phyloP scores from a whole-genome alignment of 2,329 filamentous ascomycete species.

The Arthrobotrys sphaeroides region DNA sequence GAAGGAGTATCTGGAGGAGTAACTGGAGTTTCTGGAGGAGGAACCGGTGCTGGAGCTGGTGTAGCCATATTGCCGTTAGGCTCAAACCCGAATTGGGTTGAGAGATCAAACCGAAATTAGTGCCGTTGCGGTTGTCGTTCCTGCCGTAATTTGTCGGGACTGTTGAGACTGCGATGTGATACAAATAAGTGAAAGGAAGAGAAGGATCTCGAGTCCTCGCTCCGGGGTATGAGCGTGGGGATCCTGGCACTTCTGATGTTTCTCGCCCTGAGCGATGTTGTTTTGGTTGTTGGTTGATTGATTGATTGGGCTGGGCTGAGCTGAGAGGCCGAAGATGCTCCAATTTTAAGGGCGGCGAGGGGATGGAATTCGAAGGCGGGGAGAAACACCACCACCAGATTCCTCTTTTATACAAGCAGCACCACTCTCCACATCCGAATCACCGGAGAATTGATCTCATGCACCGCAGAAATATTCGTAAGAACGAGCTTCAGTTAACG shows the following conservation, averaged over 20 bases:
- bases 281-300: neutral
- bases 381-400: constrained; percentile 3
- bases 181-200: neutral
- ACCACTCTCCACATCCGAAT: constrained; percentile 1
- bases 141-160: constrained; percentile 4
- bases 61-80: constrained; percentile 41
- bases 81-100: constrained; percentile 41
- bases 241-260: neutral
- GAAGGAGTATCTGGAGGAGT: constrained; percentile 52
- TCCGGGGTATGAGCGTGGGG: neutral
- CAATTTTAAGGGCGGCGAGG: neutral
- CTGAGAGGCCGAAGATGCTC: neutral
- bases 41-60: constrained; percentile 17
- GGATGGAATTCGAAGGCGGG: neutral
- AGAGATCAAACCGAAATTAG: constrained; percentile 28
- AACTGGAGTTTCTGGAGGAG: constrained; percentile 37
- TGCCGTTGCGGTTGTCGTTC: constrained; percentile 11
- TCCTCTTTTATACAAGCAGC: constrained; percentile 4
- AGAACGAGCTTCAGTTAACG: constrained; percentile 21
- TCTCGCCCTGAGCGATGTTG: neutral
- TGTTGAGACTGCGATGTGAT: neutral
- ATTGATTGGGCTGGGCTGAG: neutral
- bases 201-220: neutral
- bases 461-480: constrained; percentile 27
- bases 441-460: constrained; percentile 20